phyloP scores from a whole-genome alignment of 768 basidiomycete genomes.

The Lentinula raphanica region DNA sequence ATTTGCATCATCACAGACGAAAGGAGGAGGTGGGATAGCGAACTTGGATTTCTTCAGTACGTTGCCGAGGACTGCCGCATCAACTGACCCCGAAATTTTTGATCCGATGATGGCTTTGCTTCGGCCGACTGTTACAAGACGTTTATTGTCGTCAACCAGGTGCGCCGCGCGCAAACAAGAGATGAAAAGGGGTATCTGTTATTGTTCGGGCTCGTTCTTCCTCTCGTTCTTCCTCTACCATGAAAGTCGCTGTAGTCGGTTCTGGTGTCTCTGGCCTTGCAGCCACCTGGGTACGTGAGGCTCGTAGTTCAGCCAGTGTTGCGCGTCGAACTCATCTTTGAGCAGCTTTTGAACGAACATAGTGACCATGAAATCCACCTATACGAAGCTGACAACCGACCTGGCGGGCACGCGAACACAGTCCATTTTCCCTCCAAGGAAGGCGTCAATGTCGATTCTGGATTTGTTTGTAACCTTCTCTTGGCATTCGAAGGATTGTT shows the following conservation, averaged over 20 bases:
- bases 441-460: slow-evolving; percentile 59
- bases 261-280: slow-evolving; percentile 77
- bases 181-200: neutral
- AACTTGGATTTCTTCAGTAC: too few relatives aligned
- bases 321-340: neutral
- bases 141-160: too few relatives aligned
- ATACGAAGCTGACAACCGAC: slow-evolving; percentile 60
- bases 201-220: neutral
- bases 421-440: slow-evolving; percentile 44
- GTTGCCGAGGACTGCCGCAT: too few relatives aligned
- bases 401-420: slow-evolving; percentile 78
- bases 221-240: slow-evolving; percentile 12
- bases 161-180: too few relatives aligned
- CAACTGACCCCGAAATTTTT: too few relatives aligned
- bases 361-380: slow-evolving; percentile 73
- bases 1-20: too few relatives aligned
- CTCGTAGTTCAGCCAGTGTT: neutral
- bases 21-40: too few relatives aligned
- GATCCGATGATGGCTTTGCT: too few relatives aligned
- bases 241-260: slow-evolving; percentile 71
- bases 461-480: slow-evolving; percentile 51
- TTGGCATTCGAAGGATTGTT: too few relatives aligned
- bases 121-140: too few relatives aligned
- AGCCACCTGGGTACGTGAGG: slow-evolving; percentile 67
- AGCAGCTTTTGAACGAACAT: slow-evolving; percentile 66